Conservation (phyloP, 495 filamentous ascomycete species). For the Aspergillus conjunctus region DNA sequence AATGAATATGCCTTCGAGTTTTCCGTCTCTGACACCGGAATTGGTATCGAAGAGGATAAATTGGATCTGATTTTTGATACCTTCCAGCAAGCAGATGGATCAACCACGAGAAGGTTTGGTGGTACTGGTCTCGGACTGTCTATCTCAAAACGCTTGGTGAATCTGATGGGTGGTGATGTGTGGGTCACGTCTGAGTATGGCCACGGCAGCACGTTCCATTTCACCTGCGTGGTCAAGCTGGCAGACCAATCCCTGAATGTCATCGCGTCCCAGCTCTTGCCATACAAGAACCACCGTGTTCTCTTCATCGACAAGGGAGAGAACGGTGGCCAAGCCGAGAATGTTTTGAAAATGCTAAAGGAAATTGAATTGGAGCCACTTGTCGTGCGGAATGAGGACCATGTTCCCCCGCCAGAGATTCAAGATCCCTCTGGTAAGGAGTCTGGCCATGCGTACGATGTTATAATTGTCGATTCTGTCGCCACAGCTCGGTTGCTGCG, state of each 20-base stretch:
- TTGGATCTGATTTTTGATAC: constrained; percentile 98
- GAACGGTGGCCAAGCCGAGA: constrained; percentile 69
- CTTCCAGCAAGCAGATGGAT: constrained; percentile 98
- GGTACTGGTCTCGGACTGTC: constrained; percentile 94
- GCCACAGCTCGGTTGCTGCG: constrained; percentile 83
- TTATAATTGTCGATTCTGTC: constrained; percentile 95
- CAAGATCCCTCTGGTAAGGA: constrained; percentile 57
- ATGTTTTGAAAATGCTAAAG: constrained; percentile 79
- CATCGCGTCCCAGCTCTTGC: constrained; percentile 80
- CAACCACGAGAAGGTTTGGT: constrained; percentile 94
- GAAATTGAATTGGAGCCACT: constrained; percentile 78
- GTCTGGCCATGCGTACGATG: constrained; percentile 78
- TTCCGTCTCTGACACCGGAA: constrained; percentile 94
- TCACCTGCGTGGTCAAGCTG: constrained; percentile 90
- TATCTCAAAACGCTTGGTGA: constrained; percentile 94
- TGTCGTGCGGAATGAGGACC: constrained; percentile 68
- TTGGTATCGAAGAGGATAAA: constrained; percentile 95
- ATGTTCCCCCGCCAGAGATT: constrained; percentile 62
- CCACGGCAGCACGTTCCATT: constrained; percentile 92
- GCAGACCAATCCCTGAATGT: constrained; percentile 79
- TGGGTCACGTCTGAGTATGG: constrained; percentile 96
- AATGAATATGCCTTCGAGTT: constrained; percentile 95
- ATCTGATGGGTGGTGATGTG: constrained; percentile 95
- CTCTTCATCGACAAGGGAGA: constrained; percentile 94
- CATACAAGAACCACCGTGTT: constrained; percentile 86